These are phyloP conservation scores for Ceratocystiopsis brevicomis DNA, from an alignment of 2,329 filamentous ascomycete genomes.

Conservation along the genomic window DNA sequence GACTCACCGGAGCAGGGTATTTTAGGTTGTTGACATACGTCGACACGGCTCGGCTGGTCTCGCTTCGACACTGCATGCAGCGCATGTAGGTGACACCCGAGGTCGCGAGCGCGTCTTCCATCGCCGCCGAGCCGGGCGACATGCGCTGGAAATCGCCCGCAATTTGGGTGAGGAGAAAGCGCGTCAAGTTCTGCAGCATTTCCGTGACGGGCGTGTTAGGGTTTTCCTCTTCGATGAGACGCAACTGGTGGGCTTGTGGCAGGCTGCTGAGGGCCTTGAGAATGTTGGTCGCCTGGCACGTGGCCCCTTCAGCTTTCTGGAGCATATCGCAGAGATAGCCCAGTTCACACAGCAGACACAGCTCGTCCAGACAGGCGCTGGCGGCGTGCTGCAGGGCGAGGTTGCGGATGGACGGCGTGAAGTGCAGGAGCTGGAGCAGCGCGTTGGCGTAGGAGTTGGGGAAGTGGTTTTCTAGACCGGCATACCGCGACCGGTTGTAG, in stretches of 20 bases:
- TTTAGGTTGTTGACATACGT: slow-evolving; percentile 72
- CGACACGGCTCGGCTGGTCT: slow-evolving; percentile 61
- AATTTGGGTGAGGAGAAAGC: slow-evolving; percentile 72
- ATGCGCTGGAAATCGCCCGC: slow-evolving; percentile 57
- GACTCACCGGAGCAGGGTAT: slow-evolving; percentile 40
- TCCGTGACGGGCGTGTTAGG: slow-evolving; percentile 53
- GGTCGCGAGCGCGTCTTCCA: slow-evolving; percentile 58
- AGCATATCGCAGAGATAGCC: slow-evolving; percentile 97
- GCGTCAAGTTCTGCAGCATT: slow-evolving; percentile 71
- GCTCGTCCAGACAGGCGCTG: slow-evolving; percentile 61
- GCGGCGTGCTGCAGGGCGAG: slow-evolving; percentile 76
- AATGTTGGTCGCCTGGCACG: slow-evolving; percentile 91
- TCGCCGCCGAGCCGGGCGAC: slow-evolving; percentile 36
- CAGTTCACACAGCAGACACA: slow-evolving; percentile 80
- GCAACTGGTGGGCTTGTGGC: slow-evolving; percentile 57
- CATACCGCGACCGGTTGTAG: slow-evolving; percentile 85
- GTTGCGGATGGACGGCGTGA: slow-evolving; percentile 76
- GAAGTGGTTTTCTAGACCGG: slow-evolving; percentile 89
- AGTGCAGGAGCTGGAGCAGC: slow-evolving; percentile 76
- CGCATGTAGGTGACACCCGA: slow-evolving; percentile 54
- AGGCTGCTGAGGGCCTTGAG: slow-evolving; percentile 75
- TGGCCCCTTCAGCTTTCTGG: slow-evolving; percentile 81
- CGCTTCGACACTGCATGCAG: slow-evolving; percentile 73
- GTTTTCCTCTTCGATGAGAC: slow-evolving; percentile 68
- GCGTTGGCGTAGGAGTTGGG: slow-evolving; percentile 92